Evolutionary conservation across 129 eudicot genomes (phyloP), one percentile per base, ranked within the genome.

Genomic region (Dittrichia graveolens): DNA sequence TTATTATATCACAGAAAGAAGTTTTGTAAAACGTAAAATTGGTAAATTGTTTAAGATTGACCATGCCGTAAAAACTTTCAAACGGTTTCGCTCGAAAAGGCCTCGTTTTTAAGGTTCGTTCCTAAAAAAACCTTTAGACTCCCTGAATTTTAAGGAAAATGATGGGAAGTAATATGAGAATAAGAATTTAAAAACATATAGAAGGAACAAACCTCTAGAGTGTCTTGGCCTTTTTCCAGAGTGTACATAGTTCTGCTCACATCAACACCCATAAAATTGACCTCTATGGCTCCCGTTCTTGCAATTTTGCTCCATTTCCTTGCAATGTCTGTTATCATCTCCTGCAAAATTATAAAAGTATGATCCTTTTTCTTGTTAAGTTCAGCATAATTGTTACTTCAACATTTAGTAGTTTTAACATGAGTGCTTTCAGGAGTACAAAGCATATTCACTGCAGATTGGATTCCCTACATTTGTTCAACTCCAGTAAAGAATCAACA

Each of bases 171-270:
- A 31, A 48, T n/a, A 60, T 49, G 8, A 1, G 18, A n/a, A n/a
- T n/a, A 54, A 24, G 9, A 41, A 14, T 61, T 63, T 68, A 37
- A 14, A 44, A 48, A 18, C 67, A 54, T 37, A 69, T 69, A 18
- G n/a, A n/a, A 8, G 42, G 46, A 62, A 80, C 78, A 54, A 84
- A 95, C 99, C 99, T 95, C 96, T 62, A 84, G 67, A 67, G 87
- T 64, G 80, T 88, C 97, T 74, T 84, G 99, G 43, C 97, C 97
- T 71, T 84, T 88, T 79, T 90, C 86, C 87, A 90, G 49, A 69
- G 88, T 88, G 83, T 90, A 86, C 99, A 90, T 95, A 65, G 90
- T 79, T 31, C 97, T 95, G 82, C 89, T 85, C 53, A 83, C 61
- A 85, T 95, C 99, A 78, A 95, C 82, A 13, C 88, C 96, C 83